These are phyloP conservation scores for Tulasnella calospora DNA, from an alignment of 768 basidiomycete species.

Conservation along the genomic window DNA sequence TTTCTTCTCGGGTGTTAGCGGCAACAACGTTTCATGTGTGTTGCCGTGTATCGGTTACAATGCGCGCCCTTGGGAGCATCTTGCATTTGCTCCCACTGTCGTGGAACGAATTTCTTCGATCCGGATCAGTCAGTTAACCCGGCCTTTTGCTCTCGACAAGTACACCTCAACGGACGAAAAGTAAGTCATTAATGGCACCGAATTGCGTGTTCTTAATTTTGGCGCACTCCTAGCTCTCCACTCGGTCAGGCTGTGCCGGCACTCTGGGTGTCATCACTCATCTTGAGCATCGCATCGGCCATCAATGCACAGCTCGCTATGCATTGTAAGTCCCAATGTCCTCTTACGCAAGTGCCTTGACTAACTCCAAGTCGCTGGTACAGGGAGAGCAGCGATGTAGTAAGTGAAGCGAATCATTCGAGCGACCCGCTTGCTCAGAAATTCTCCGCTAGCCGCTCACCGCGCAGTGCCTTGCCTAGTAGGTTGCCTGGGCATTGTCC, in stretches of 20 bases:
- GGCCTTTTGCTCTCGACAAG: background rate
- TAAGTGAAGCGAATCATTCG: background rate
- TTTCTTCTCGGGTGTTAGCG: background rate
- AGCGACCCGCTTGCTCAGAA: background rate
- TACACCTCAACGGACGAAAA: background rate
- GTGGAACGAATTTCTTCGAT: background rate
- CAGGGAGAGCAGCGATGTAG: slow-evolving; percentile 26
- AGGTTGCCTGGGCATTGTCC: background rate
- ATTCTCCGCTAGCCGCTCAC: slow-evolving; percentile 8
- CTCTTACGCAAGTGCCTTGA: too few relatives aligned
- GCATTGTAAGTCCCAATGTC: background rate
- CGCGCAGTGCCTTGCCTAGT: slow-evolving; percentile 22
- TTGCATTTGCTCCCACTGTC: background rate
- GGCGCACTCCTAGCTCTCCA: background rate
- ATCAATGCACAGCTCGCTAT: slow-evolving; percentile 27
- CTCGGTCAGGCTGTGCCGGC: slow-evolving; percentile 6
- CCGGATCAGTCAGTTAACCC: background rate
- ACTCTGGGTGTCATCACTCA: slow-evolving; percentile 25
- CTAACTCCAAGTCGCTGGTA: background rate
- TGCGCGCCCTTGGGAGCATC: background rate
- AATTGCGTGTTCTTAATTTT: background rate
- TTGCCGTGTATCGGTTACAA: background rate
- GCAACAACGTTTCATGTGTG: background rate
- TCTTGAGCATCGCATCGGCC: slow-evolving; percentile 24
- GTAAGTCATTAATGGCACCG: background rate